Evolutionary conservation across 805 yeast species (phyloP).

Genomic region (Cyberlindnera euphorbiae): DNA sequence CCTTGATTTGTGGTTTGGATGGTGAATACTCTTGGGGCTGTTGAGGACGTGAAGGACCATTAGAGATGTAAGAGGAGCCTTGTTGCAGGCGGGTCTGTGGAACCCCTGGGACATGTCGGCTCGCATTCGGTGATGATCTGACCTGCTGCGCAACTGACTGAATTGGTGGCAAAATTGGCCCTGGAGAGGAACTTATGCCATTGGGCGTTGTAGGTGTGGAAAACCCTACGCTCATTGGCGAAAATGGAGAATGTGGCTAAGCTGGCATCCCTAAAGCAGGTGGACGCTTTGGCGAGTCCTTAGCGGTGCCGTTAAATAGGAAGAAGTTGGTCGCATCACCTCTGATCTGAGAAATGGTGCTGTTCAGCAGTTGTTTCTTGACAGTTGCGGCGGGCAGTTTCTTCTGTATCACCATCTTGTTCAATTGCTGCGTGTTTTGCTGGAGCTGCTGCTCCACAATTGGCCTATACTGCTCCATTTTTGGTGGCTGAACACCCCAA

Average conservation of each 20-base stretch:
- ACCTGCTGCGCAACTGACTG: constrained; percentile 1
- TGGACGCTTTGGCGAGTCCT: constrained; percentile 1
- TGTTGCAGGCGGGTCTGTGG: background rate
- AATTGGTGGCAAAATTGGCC: constrained; percentile 7
- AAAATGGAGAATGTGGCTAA: no score
- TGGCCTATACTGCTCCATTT: constrained; percentile 59
- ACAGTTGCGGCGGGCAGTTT: constrained; percentile 21
- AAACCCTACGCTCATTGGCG: no score
- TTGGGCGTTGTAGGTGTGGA: background rate
- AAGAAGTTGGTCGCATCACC: constrained; percentile 11
- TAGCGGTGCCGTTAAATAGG: constrained; percentile 6
- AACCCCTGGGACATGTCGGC: no score
- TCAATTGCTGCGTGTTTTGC: constrained; percentile 14
- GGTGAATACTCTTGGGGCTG: constrained; percentile 5
- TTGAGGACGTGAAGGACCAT: constrained; percentile 3
- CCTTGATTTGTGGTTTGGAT: constrained; percentile 1
- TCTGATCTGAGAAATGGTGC: constrained; percentile 24
- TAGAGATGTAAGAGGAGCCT: background rate
- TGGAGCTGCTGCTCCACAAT: constrained; percentile 26
- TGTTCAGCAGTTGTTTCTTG: constrained; percentile 22
- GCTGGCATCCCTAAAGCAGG: no score
- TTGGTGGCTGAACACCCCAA: constrained; percentile 70
- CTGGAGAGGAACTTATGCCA: constrained; percentile 4
- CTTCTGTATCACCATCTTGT: constrained; percentile 14
- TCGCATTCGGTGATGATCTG: no score